Conservation (phyloP, 2,329 filamentous ascomycete genomes). For the Lecanosticta acicola region DNA sequence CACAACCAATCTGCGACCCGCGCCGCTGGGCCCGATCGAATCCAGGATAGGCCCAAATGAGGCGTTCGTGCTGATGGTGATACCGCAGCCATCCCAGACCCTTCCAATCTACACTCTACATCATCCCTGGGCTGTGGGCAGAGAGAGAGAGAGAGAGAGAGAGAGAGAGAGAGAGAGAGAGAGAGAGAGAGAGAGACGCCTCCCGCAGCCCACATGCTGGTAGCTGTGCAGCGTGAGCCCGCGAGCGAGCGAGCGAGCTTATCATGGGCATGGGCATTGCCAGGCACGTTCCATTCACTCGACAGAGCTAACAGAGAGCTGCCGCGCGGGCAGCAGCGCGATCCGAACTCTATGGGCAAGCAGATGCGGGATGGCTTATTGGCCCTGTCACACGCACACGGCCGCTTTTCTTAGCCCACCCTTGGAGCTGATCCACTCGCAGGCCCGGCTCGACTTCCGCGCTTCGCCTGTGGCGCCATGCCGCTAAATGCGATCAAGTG, state of each 20-base stretch:
- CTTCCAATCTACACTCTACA: constrained; percentile 1
- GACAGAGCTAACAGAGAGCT: not conserved
- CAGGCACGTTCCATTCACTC: not conserved
- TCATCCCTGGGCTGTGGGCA: not conserved
- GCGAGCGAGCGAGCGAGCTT: too few relatives aligned
- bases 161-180: too few relatives aligned
- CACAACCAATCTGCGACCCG: constrained; percentile 12
- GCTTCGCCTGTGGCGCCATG: constrained; percentile 6
- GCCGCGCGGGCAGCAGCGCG: not conserved
- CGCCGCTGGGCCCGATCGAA: constrained; percentile 15
- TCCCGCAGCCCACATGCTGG: not conserved
- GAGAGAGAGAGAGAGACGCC: too few relatives aligned
- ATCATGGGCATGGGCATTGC: not conserved
- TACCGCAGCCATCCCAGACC: constrained; percentile 2
- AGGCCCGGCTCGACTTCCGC: constrained; percentile 6
- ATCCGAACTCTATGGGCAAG: too few relatives aligned
- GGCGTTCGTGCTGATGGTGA: constrained; percentile 6
- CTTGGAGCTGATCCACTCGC: constrained; percentile 3
- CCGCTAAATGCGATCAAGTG: constrained; percentile 2
- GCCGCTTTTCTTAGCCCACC: constrained; percentile 5
- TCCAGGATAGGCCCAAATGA: constrained; percentile 7
- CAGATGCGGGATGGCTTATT: too few relatives aligned
- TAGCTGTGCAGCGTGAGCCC: not conserved
- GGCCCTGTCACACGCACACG: constrained; percentile 7
- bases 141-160: too few relatives aligned